Conservation (phyloP, 345 rosid species). For the Camelina hispida region DNA sequence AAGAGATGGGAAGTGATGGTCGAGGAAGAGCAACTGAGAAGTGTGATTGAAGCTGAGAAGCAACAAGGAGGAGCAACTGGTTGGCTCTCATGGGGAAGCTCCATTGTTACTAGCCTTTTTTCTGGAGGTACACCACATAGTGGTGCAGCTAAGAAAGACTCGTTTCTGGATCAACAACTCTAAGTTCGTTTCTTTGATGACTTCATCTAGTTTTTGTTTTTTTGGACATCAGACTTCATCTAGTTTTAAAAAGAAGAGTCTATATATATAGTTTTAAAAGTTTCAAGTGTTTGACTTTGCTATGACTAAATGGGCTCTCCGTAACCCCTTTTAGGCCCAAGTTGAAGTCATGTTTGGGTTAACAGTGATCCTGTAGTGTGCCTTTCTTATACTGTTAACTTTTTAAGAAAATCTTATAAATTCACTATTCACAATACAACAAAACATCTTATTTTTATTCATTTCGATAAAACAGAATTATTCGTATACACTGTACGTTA, state of each 20-base stretch:
- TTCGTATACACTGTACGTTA: neutral
- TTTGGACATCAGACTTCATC: neutral
- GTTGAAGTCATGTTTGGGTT: neutral
- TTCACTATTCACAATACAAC: neutral
- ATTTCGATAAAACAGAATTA: neutral
- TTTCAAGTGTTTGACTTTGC: neutral
- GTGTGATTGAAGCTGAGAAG: slow-evolving; percentile 54
- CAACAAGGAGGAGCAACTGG: slow-evolving; percentile 63
- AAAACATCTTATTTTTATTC: neutral
- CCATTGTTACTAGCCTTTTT: slow-evolving; percentile 55
- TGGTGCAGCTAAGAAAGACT: slow-evolving; percentile 39
- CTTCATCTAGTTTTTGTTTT: neutral
- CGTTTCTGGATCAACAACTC: slow-evolving; percentile 39
- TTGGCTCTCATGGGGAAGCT: slow-evolving; percentile 81
- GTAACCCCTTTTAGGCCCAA: neutral
- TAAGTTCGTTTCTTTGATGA: slow-evolving; percentile 5
- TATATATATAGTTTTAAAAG: neutral
- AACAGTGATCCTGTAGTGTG: neutral
- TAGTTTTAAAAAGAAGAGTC: neutral
- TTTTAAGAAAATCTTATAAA: neutral
- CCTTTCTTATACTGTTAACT: neutral
- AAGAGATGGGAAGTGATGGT: slow-evolving; percentile 75
- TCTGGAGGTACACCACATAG: slow-evolving; percentile 52
- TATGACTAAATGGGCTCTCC: neutral
- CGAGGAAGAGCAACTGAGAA: slow-evolving; percentile 69